Percentiles rank a stretch among this genome's conserved stretches.
Conservation (phyloP, 331 rosid genomes). For the Saraca asoca region DNA sequence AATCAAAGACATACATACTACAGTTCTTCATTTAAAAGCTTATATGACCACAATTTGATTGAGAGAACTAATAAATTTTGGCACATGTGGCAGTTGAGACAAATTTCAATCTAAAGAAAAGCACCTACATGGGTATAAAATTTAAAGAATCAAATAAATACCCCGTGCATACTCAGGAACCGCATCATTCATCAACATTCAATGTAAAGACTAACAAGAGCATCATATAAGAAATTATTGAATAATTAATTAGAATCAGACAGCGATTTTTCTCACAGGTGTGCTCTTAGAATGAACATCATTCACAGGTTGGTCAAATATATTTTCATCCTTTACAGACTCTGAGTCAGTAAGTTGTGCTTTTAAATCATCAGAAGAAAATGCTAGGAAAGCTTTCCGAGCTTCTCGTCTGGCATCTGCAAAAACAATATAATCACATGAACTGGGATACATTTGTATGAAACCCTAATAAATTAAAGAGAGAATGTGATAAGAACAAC, state of each 20-base stretch:
- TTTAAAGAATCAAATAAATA: constrained; percentile 3
- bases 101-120: constrained; percentile 4
- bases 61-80: no score
- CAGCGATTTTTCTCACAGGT: constrained; percentile 59
- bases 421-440: constrained; percentile 32
- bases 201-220: constrained; percentile 23
- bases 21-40: no score
- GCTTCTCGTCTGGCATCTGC: constrained; percentile 91
- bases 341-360: constrained; percentile 46
- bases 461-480: constrained; percentile 25
- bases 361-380: constrained; percentile 64
- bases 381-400: constrained; percentile 85
- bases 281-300: constrained; percentile 64
- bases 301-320: constrained; percentile 48
- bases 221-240: constrained; percentile 21
- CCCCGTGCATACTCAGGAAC: background rate
- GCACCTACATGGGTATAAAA: background rate
- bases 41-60: constrained; percentile 2
- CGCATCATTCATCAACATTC: constrained; percentile 21
- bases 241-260: constrained; percentile 12
- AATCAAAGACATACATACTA: no score
- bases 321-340: constrained; percentile 41
- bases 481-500: constrained; percentile 22
- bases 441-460: constrained; percentile 17
- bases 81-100: background rate